Base-by-base conservation (phyloP, 1,139 yeast species). In the Lodderomyces parapsilosis region DNA sequence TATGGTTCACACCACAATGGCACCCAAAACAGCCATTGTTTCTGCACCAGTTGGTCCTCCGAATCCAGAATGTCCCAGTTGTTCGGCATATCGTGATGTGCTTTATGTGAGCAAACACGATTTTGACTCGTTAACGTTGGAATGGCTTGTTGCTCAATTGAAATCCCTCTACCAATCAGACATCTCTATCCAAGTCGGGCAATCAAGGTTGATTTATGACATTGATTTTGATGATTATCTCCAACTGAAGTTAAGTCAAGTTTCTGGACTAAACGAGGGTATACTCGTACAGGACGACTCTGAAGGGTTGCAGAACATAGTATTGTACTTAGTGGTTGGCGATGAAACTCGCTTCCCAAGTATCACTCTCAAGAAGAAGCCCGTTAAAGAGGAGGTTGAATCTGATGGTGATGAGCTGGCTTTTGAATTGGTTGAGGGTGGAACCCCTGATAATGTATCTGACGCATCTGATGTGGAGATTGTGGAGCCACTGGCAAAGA, bases 181-280 rank as follows among this genome's bases (percentile, higher is more conserved):
- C 44, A 68, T 89, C 1, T 68, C 93, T 0, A 63, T 86, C 19
- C 77, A 86, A 32, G 71, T 83, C 23, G 80, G 78, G 2, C 65
- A 75, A 18, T 80, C 83, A 28, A 78, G 76, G 49, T 71, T 93
- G 48, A 64, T 94, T 9, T 89, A 88, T 56, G 99, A 94, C 62
- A 74, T 74, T 41, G 99, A 94, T 56, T 89, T 88, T 61, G 96
- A 89, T 42, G 98, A 91, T 56, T 84, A 91, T 55, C 55, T 74
- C 8, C 70, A 68, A 0, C 71, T 67, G 36, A 61, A 72, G 0
- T 63, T 93, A 18, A 47, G 52, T 0, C 79, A 78, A 2, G 62
- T 93, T 18, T 52, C 53, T 1, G 86, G 84, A 5, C 66, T 91
- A 25, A 56, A 91, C 4, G 76, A 81, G 18, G 69, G 82, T 25